These are phyloP conservation scores for Coemansia sp. DNA, from an alignment of 192 early-diverging fungal species.

Conservation along the genomic window DNA sequence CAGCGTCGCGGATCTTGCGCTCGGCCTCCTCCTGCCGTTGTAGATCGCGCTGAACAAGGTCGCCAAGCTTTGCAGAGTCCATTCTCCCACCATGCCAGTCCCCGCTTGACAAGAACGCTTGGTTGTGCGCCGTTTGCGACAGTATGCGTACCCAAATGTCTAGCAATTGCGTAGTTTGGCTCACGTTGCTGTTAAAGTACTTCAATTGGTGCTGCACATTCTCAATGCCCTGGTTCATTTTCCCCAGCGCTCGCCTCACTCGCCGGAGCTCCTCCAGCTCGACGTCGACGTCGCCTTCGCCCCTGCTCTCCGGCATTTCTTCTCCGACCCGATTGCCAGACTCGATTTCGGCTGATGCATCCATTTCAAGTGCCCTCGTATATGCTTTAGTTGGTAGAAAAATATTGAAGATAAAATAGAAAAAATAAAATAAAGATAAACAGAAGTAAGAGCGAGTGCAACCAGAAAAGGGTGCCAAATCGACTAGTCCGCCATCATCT, in stretches of 20 bases:
- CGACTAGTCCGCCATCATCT: conserved; percentile 28
- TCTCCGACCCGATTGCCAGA: not conserved
- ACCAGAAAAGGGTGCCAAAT: not conserved
- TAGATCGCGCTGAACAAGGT: conserved; percentile 32
- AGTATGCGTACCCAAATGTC: conserved; percentile 60
- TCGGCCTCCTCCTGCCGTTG: conserved; percentile 37
- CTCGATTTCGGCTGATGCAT: not conserved
- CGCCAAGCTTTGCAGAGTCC: conserved; percentile 36
- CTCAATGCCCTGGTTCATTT: conserved; percentile 54
- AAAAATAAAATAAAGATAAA: conserved; percentile 12
- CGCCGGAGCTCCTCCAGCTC: conserved; percentile 50
- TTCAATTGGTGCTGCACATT: conserved; percentile 52
- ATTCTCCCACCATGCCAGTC: conserved; percentile 56
- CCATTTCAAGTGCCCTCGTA: not conserved
- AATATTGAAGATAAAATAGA: conserved; percentile 4
- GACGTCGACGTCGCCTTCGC: conserved; percentile 11
- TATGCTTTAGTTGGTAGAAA: not conserved
- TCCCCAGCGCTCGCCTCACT: conserved; percentile 45
- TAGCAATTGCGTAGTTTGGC: conserved; percentile 60
- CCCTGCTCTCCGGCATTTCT: not conserved
- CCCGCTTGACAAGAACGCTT: conserved; percentile 52
- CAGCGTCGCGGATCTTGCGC: conserved; percentile 21
- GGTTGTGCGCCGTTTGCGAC: conserved; percentile 60
- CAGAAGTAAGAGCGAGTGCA: not conserved
- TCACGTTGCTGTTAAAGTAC: conserved; percentile 60